These are phyloP conservation scores for Trichoderma sp. DNA, from an alignment of 2,329 filamentous ascomycete species.

Conservation along the genomic window DNA sequence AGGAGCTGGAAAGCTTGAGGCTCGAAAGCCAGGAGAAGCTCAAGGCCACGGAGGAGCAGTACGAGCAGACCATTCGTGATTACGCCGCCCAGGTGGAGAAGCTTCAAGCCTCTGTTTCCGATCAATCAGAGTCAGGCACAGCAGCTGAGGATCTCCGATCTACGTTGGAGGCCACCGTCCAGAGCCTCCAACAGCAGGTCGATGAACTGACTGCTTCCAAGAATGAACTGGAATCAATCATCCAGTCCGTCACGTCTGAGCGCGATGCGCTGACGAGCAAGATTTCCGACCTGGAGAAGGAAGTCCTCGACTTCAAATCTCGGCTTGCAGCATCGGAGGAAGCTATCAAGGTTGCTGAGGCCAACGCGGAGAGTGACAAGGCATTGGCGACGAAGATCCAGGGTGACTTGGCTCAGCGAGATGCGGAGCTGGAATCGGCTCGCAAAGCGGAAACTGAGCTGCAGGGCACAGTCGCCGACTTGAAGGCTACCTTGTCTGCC, in stretches of 20 bases:
- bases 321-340: slow-evolving; percentile 53
- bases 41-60: slow-evolving; percentile 38
- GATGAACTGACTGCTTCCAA: slow-evolving; percentile 55
- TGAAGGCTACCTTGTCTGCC: slow-evolving; percentile 49
- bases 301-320: slow-evolving; percentile 54
- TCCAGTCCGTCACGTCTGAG: slow-evolving; percentile 49
- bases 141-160: slow-evolving; percentile 54
- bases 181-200: slow-evolving; percentile 58
- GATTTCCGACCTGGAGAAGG: slow-evolving; percentile 54
- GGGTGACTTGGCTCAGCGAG: slow-evolving; percentile 46
- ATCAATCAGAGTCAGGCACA: slow-evolving; percentile 55
- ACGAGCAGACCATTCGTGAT: slow-evolving; percentile 49
- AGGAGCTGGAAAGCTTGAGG: slow-evolving; percentile 51
- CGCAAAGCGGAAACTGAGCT: slow-evolving; percentile 48
- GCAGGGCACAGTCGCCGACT: slow-evolving; percentile 52
- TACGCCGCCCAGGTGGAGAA: slow-evolving; percentile 53
- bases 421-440: slow-evolving; percentile 51
- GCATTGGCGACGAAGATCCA: slow-evolving; percentile 45
- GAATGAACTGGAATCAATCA: slow-evolving; percentile 49
- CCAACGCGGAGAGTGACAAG: slow-evolving; percentile 50
- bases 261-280: slow-evolving; percentile 49
- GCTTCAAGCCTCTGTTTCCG: slow-evolving; percentile 52
- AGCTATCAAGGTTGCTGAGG: slow-evolving; percentile 47
- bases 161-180: slow-evolving; percentile 51
- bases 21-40: slow-evolving; percentile 43